These are phyloP conservation scores for Erysiphe pulchra DNA, from an alignment of 2,329 filamentous ascomycete species.

Conservation along the genomic window DNA sequence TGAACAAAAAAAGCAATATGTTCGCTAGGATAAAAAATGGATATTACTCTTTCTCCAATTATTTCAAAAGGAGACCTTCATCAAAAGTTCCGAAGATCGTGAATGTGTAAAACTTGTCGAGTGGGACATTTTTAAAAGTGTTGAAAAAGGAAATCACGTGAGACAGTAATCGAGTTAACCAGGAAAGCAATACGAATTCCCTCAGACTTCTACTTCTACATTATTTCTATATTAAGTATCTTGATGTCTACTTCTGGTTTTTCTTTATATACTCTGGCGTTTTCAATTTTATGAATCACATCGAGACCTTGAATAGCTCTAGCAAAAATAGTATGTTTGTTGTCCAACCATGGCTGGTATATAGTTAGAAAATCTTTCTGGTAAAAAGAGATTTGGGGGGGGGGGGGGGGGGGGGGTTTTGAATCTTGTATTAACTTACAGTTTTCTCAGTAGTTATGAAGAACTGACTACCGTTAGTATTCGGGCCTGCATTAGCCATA, in stretches of 20 bases:
- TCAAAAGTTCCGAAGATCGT: too few species aligned
- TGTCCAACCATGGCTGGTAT: slow-evolving; percentile 61
- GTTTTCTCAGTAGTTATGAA: slow-evolving; percentile 97
- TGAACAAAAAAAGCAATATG: too few species aligned
- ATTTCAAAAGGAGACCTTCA: too few species aligned
- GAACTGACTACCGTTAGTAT: slow-evolving; percentile 90
- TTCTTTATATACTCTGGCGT: slow-evolving; percentile 60
- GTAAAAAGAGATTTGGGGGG: background rate
- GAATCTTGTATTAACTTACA: slow-evolving; percentile 22
- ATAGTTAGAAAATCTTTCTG: slow-evolving; percentile 2
- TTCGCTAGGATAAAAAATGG: too few species aligned
- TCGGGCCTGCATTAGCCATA: slow-evolving; percentile 93
- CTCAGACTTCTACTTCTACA: slow-evolving; percentile 22
- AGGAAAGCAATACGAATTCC: slow-evolving; percentile 16
- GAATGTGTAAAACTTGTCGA: too few species aligned
- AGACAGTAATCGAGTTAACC: too few species aligned
- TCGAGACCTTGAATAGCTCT: slow-evolving; percentile 74
- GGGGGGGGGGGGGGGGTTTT: too few species aligned
- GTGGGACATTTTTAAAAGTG: too few species aligned
- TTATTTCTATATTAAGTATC: slow-evolving; percentile 53
- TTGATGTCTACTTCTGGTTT: slow-evolving; percentile 95
- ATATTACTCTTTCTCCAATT: too few species aligned
- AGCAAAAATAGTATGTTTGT: slow-evolving; percentile 91
- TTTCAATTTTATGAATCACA: slow-evolving; percentile 90
- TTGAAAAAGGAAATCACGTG: too few species aligned